Conservation (phyloP, 1,139 yeast genomes). For the Lipomyces yarrowii region DNA sequence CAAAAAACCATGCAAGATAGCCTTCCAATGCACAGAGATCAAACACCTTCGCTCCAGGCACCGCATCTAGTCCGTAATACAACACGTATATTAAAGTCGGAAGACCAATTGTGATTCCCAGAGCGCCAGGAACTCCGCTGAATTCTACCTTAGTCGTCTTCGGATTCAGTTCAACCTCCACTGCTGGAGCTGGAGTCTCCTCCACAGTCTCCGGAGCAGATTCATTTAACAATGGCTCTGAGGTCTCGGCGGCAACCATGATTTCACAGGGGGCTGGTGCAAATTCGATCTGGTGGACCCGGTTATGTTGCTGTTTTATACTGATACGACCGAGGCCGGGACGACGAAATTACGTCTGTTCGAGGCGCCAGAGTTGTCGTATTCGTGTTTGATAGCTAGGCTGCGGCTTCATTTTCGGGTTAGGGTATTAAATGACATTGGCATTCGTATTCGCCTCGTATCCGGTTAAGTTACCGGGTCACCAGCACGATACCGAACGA, state of each 20-base stretch:
- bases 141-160: constrained; percentile 71
- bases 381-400: background rate
- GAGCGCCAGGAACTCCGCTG: constrained; percentile 74
- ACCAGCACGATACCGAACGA: no score
- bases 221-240: constrained; percentile 16
- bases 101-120: constrained; percentile 64
- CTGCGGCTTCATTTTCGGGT: background rate
- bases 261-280: background rate
- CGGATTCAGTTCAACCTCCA: constrained; percentile 60
- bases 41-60: constrained; percentile 42
- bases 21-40: constrained; percentile 58
- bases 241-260: constrained; percentile 3
- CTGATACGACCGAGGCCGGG: background rate
- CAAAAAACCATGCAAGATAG: constrained; percentile 75
- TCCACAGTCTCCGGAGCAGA: background rate
- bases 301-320: background rate
- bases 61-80: constrained; percentile 50
- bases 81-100: constrained; percentile 65
- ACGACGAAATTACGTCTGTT: background rate
- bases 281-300: background rate
- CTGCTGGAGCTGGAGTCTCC: background rate
- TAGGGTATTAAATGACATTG: background rate
- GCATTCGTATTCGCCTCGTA: background rate
- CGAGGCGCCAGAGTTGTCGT: background rate
- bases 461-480: no score